Conservation (phyloP, 2,329 filamentous ascomycete genomes). For the Fusarium nurragi region DNA sequence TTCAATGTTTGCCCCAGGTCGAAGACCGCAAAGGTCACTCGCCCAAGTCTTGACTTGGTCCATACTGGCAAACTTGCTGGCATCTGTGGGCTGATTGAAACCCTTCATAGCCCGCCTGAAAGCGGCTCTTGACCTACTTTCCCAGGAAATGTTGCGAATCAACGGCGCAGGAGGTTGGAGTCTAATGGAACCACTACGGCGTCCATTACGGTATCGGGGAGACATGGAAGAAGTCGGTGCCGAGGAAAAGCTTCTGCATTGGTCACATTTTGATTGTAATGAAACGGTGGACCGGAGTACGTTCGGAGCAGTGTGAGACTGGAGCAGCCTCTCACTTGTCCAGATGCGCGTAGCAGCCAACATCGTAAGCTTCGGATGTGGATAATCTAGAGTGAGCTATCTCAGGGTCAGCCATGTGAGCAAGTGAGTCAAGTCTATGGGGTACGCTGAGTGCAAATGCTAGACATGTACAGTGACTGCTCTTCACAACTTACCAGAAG, state of each 20-base stretch:
- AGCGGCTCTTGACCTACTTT: slow-evolving; percentile 52
- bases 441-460: neutral
- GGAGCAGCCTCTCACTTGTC: slow-evolving; percentile 44
- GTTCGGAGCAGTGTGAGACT: slow-evolving; percentile 24
- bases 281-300: slow-evolving; percentile 22
- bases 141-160: slow-evolving; percentile 58
- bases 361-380: slow-evolving; percentile 29
- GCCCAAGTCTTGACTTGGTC: slow-evolving; percentile 51
- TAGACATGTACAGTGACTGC: neutral
- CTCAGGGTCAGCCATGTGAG: neutral
- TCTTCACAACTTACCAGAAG: slow-evolving; percentile 16
- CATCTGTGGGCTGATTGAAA: slow-evolving; percentile 50
- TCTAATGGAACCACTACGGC: slow-evolving; percentile 55
- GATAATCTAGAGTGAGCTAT: neutral
- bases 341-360: slow-evolving; percentile 43
- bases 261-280: slow-evolving; percentile 34
- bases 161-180: slow-evolving; percentile 59
- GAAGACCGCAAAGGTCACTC: slow-evolving; percentile 51
- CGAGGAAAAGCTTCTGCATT: slow-evolving; percentile 59
- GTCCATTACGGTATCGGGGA: slow-evolving; percentile 54
- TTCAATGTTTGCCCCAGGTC: slow-evolving; percentile 55
- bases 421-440: neutral
- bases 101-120: slow-evolving; percentile 55
- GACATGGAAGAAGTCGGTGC: slow-evolving; percentile 58
- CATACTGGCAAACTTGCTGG: slow-evolving; percentile 49